phyloP scores from a whole-genome alignment of 106 monocot species.

The Dioscorea dumetorum region DNA sequence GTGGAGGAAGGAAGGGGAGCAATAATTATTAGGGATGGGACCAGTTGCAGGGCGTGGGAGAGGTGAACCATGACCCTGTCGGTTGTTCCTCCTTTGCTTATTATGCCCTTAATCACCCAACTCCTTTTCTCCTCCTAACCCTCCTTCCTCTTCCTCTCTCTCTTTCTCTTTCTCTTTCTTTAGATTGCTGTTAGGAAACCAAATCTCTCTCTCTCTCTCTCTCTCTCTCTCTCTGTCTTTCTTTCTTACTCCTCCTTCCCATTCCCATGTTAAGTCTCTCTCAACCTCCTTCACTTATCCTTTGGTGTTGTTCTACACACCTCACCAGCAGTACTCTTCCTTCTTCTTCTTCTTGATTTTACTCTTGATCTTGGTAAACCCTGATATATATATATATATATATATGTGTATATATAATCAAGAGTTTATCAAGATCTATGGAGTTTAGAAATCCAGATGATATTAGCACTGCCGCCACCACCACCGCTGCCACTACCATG shows the following conservation, averaged over 20 bases:
- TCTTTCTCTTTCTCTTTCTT: background rate
- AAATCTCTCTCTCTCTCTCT: background rate
- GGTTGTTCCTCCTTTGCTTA: background rate
- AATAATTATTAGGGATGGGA: background rate
- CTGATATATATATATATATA: slow-evolving; percentile 1
- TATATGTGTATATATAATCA: too few species aligned
- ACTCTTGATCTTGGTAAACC: too few species aligned
- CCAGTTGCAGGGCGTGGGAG: slow-evolving; percentile 14
- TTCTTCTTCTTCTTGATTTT: background rate
- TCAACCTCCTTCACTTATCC: background rate
- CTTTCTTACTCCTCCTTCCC: too few species aligned
- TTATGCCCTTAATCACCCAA: background rate
- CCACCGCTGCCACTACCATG: background rate
- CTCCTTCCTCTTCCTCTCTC: background rate
- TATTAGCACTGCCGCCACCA: background rate
- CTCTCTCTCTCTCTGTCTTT: too few species aligned
- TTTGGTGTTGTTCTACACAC: too few species aligned
- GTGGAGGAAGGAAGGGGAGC: background rate
- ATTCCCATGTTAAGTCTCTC: background rate
- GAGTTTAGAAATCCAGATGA: slow-evolving; percentile 5
- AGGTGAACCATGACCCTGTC: slow-evolving; percentile 6
- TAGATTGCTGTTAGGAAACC: slow-evolving; percentile 2
- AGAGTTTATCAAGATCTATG: background rate
- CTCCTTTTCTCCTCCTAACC: too few species aligned
- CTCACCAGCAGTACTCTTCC: too few species aligned